A percentile compares a stretch with the other conserved stretches of the same genome.
Evolutionary conservation across 768 basidiomycete genomes (phyloP).

Genomic region (Kwoniella dendrophila): DNA sequence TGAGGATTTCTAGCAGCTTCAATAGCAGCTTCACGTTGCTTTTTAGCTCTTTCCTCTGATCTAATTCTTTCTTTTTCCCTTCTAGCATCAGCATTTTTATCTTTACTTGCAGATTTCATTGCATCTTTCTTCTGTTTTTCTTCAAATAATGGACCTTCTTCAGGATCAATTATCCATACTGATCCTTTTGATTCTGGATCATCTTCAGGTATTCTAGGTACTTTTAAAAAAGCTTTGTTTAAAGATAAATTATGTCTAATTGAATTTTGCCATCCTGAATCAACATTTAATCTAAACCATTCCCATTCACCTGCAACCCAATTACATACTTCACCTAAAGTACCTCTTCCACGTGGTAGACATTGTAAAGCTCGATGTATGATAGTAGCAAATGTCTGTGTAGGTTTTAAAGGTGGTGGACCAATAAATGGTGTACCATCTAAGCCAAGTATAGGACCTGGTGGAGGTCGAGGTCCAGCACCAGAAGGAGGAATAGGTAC

Average conservation of each 20-base stretch:
- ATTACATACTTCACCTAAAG: conserved; percentile 83
- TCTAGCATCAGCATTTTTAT: conserved; percentile 37
- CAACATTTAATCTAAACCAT: conserved; percentile 84
- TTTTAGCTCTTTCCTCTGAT: conserved; percentile 34
- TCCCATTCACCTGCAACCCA: conserved; percentile 89
- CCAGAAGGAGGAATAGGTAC: conserved; percentile 52
- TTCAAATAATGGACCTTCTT: conserved; percentile 55
- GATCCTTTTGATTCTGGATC: conserved; percentile 73
- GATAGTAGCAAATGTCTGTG: conserved; percentile 85
- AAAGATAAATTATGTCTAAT: conserved; percentile 95
- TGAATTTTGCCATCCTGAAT: conserved; percentile 90
- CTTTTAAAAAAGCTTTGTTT: conserved; percentile 85
- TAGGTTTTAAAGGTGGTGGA: conserved; percentile 74
- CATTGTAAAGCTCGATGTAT: conserved; percentile 82
- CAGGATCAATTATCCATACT: conserved; percentile 87
- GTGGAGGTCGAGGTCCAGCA: conserved; percentile 49
- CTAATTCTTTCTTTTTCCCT: conserved; percentile 37
- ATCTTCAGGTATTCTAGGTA: conserved; percentile 78
- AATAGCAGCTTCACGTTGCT: conserved; percentile 29
- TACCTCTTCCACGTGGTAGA: conserved; percentile 62
- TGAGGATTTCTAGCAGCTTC: conserved; percentile 22
- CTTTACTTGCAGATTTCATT: conserved; percentile 40
- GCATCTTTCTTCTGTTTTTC: conserved; percentile 51
- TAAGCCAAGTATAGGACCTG: conserved; percentile 50
- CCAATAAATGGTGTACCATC: conserved; percentile 55